Conservation (phyloP, 169 alveolate genomes). For the Plasmodium falciparum region DNA sequence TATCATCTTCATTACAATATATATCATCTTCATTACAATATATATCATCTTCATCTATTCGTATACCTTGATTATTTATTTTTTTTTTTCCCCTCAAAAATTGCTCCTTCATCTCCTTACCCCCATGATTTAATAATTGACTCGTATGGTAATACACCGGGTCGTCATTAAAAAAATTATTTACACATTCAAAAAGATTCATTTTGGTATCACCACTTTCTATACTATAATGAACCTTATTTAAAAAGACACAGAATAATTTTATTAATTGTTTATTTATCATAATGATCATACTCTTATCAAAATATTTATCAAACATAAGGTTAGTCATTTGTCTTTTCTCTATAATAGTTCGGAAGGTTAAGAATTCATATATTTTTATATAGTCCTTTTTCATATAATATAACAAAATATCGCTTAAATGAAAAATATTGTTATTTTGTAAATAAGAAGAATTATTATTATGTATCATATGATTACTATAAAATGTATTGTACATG, state of each 20-base stretch:
- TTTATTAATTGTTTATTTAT: conserved; percentile 41
- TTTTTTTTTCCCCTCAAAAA: background rate
- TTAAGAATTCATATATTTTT: conserved; percentile 30
- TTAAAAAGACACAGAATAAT: conserved; percentile 28
- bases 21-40: too few relatives aligned
- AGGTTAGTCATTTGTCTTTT: conserved; percentile 13
- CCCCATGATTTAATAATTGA: background rate
- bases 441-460: background rate
- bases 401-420: background rate
- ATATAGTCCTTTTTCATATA: conserved; percentile 9
- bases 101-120: background rate
- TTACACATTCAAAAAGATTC: conserved; percentile 40
- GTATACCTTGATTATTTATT: background rate
- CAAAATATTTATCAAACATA: conserved; percentile 28
- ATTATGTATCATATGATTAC: too few relatives aligned
- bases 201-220: conserved; percentile 7
- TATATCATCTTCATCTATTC: background rate
- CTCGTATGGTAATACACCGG: background rate
- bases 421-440: conserved; percentile 19
- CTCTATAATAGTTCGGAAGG: conserved; percentile 53
- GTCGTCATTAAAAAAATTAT: conserved; percentile 40
- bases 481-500: too few relatives aligned
- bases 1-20: too few relatives aligned
- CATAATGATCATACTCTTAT: conserved; percentile 28
- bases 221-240: conserved; percentile 1